Evolutionary conservation across 345 rosid genomes (phyloP).

Genomic region (Pelargonium nanum): DNA sequence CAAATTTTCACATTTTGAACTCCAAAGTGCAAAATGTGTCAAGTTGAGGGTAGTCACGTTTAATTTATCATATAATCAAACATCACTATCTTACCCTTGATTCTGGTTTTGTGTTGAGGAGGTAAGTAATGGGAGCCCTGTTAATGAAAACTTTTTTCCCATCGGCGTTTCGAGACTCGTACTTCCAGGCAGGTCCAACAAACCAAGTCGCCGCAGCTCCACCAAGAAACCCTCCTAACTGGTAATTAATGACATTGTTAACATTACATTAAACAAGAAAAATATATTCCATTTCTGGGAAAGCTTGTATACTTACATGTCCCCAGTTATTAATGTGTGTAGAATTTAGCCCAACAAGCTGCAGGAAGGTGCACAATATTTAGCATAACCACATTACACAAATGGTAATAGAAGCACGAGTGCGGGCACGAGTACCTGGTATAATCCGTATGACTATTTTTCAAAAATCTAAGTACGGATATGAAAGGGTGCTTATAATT

Average conservation of each 20-base stretch:
- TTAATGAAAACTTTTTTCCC: conserved; percentile 50
- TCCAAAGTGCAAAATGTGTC: too few species aligned
- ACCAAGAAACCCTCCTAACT: conserved; percentile 84
- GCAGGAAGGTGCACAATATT: conserved; percentile 15
- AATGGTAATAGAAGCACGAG: too few species aligned
- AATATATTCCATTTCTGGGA: too few species aligned
- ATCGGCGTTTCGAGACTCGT: conserved; percentile 28
- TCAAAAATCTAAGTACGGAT: too few species aligned
- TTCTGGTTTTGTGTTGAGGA: conserved; percentile 19
- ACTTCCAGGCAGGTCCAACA: conserved; percentile 75
- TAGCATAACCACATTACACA: not conserved
- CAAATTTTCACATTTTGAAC: too few species aligned
- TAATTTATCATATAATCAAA: too few species aligned
- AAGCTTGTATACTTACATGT: conserved; percentile 75
- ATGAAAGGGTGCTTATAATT: too few species aligned
- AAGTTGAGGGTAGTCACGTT: too few species aligned
- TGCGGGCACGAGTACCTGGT: too few species aligned
- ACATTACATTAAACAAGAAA: too few species aligned
- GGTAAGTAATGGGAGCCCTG: conserved; percentile 42
- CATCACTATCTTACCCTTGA: conserved; percentile 9
- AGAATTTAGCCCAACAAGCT: conserved; percentile 51
- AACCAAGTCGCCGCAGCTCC: conserved; percentile 68
- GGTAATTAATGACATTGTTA: too few species aligned
- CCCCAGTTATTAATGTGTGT: conserved; percentile 85
- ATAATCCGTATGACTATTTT: too few species aligned